A percentile compares a stretch with the other conserved stretches of the same genome.
These are phyloP conservation scores for Sarocladium brachiariae DNA, from an alignment of 2,329 filamentous ascomycete genomes.

Conservation along the genomic window DNA sequence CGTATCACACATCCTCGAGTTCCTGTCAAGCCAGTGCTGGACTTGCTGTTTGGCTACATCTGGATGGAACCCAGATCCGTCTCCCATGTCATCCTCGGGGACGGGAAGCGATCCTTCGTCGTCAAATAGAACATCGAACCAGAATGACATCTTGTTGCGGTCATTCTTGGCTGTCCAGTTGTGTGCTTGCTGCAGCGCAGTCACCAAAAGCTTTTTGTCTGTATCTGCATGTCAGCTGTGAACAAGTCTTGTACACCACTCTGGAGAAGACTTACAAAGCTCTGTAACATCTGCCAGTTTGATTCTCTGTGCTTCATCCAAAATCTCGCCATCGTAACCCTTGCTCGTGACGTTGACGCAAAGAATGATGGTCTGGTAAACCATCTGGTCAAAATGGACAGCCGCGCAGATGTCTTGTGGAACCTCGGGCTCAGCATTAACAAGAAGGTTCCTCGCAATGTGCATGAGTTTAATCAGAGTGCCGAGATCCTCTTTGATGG, in stretches of 20 bases:
- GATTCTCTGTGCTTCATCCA: constrained; percentile 49
- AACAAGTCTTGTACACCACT: neutral
- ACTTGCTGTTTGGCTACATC: constrained; percentile 54
- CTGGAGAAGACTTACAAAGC: constrained; percentile 41
- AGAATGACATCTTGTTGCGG: constrained; percentile 63
- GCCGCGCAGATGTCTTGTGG: constrained; percentile 60
- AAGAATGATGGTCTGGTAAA: constrained; percentile 58
- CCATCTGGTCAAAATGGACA: constrained; percentile 58
- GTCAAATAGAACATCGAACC: constrained; percentile 60
- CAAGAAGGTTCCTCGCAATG: constrained; percentile 57
- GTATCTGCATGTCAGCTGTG: neutral
- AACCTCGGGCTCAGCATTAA: constrained; percentile 57
- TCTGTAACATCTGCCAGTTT: constrained; percentile 59
- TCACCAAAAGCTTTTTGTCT: constrained; percentile 63
- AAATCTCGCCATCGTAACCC: constrained; percentile 57
- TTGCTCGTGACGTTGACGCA: constrained; percentile 63
- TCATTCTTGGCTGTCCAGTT: constrained; percentile 66
- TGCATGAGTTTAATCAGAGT: constrained; percentile 62
- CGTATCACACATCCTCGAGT: constrained; percentile 51
- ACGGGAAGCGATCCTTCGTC: constrained; percentile 41
- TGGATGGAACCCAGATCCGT: constrained; percentile 46
- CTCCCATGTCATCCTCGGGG: constrained; percentile 44
- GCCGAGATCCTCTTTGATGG: constrained; percentile 55
- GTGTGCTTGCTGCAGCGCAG: constrained; percentile 58
- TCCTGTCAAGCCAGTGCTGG: constrained; percentile 55